These are phyloP conservation scores for Phylloporus arenicola DNA, from an alignment of 768 basidiomycete species.

Conservation along the genomic window DNA sequence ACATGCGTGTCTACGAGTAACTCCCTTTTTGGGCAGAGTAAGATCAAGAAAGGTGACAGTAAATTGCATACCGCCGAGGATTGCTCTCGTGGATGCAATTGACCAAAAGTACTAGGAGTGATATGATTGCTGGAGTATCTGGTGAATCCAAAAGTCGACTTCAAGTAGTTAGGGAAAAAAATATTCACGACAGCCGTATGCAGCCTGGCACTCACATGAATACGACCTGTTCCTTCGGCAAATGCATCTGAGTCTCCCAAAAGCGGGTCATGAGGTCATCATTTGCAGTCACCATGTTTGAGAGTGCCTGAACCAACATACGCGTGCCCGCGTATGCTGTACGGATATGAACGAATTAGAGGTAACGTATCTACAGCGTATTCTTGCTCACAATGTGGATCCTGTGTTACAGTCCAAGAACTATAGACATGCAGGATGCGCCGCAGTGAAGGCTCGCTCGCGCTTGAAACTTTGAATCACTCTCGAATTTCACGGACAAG, in stretches of 20 bases:
- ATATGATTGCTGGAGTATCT: slow-evolving; percentile 56
- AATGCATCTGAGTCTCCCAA: slow-evolving; percentile 60
- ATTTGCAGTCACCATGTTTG: slow-evolving; percentile 80
- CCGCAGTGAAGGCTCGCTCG: slow-evolving; percentile 67
- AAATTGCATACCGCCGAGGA: slow-evolving; percentile 47
- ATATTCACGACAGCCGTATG: neutral
- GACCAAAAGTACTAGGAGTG: slow-evolving; percentile 62
- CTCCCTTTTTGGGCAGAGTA: slow-evolving; percentile 28
- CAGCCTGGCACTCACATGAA: slow-evolving; percentile 53
- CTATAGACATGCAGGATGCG: slow-evolving; percentile 66
- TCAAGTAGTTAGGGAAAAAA: slow-evolving; percentile 8
- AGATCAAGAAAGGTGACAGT: slow-evolving; percentile 7
- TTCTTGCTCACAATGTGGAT: slow-evolving; percentile 45
- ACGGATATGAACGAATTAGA: neutral
- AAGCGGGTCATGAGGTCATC: slow-evolving; percentile 48
- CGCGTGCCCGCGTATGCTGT: slow-evolving; percentile 61
- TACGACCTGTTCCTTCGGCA: slow-evolving; percentile 69
- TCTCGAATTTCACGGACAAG: neutral
- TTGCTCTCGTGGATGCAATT: slow-evolving; percentile 63
- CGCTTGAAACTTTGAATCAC: slow-evolving; percentile 37
- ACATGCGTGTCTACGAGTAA: slow-evolving; percentile 47
- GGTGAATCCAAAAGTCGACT: slow-evolving; percentile 61
- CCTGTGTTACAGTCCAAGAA: slow-evolving; percentile 66
- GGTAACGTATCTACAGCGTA: slow-evolving; percentile 1
- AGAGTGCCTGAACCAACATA: slow-evolving; percentile 69